These are phyloP conservation scores for Corylus americana DNA, from an alignment of 306 rosid genomes.

Conservation along the genomic window DNA sequence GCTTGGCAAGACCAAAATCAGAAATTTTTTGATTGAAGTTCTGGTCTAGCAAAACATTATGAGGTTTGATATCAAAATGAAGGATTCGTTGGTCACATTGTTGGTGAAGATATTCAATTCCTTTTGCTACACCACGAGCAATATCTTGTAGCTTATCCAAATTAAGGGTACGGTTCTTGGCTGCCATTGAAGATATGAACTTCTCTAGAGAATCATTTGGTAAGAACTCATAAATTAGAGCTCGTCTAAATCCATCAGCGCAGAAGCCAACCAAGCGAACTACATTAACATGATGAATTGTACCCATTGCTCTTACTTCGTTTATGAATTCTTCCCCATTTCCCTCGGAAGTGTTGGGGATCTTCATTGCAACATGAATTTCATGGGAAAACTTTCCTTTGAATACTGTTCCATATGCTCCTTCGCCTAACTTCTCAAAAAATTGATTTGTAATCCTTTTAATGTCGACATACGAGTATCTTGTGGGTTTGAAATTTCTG, in stretches of 20 bases:
- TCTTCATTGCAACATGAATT: conserved; percentile 29
- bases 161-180: conserved; percentile 23
- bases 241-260: no score
- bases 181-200: conserved; percentile 27
- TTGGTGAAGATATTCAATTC: conserved; percentile 36
- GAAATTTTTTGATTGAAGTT: no score
- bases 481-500: conserved; percentile 31
- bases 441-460: conserved; percentile 30
- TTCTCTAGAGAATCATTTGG: conserved; percentile 41
- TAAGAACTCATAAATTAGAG: no score
- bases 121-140: conserved; percentile 33
- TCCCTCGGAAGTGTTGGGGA: conserved; percentile 18
- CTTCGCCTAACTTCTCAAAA: conserved; percentile 4
- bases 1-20: no score
- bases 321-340: conserved; percentile 46
- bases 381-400: conserved; percentile 31
- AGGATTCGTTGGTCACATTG: conserved; percentile 43
- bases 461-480: conserved; percentile 35
- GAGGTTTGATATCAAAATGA: conserved; percentile 47
- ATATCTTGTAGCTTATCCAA: conserved; percentile 24
- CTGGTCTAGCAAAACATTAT: no score
- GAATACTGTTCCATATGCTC: conserved; percentile 33
- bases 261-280: no score
- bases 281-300: no score
- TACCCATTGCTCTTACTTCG: conserved; percentile 38